Evolutionary conservation across 805 yeast species (phyloP).

Genomic region (Starmerella etchellsii): DNA sequence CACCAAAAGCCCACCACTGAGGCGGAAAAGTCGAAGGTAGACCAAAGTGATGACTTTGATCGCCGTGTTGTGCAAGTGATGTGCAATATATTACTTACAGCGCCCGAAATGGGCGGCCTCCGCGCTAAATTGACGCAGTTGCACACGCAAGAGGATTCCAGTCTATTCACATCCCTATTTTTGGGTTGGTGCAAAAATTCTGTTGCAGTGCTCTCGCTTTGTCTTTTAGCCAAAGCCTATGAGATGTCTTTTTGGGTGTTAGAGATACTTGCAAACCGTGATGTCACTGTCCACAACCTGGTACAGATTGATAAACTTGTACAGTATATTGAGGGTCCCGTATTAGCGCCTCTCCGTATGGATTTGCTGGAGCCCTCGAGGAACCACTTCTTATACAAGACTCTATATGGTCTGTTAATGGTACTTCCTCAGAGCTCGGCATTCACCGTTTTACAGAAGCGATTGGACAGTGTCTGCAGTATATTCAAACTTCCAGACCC

Average conservation of each 20-base stretch:
- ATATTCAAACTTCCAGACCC: conserved; percentile 27
- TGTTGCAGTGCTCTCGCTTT: conserved; percentile 73
- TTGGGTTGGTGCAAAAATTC: conserved; percentile 87
- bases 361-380: conserved; percentile 81
- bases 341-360: conserved; percentile 71
- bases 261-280: conserved; percentile 68
- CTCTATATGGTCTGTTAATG: conserved; percentile 87
- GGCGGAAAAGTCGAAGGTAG: neutral
- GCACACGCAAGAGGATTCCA: conserved; percentile 52
- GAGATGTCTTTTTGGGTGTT: conserved; percentile 76
- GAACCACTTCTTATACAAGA: conserved; percentile 69
- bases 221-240: conserved; percentile 76
- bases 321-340: conserved; percentile 84
- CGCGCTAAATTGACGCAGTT: conserved; percentile 51
- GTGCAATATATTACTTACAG: conserved; percentile 72
- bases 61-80: conserved; percentile 74
- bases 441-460: conserved; percentile 62
- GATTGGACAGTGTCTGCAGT: conserved; percentile 47
- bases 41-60: conserved; percentile 45
- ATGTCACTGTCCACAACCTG: conserved; percentile 61
- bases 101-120: conserved; percentile 62
- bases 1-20: neutral
- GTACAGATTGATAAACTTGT: conserved; percentile 83
- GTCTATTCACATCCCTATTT: conserved; percentile 62
- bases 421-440: conserved; percentile 88